These are phyloP conservation scores for Fragaria vesca DNA, from an alignment of 306 rosid species.

Conservation along the genomic window DNA sequence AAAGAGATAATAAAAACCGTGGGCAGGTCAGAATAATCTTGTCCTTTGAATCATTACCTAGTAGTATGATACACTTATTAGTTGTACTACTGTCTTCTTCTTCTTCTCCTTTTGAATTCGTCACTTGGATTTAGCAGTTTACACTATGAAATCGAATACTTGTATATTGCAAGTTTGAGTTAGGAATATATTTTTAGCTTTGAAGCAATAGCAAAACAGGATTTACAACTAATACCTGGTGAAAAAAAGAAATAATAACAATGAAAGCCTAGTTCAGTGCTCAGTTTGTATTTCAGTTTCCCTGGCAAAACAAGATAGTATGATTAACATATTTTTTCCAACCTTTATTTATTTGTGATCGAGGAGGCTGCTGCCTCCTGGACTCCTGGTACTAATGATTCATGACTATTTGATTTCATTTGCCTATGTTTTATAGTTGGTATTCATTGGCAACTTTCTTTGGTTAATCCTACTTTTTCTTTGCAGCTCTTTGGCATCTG, in stretches of 20 bases:
- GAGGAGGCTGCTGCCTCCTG: not conserved
- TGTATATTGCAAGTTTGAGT: too few species aligned
- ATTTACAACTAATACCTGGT: not conserved
- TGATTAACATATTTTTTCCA: not conserved
- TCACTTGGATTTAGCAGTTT: not conserved
- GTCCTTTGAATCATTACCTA: constrained; percentile 19
- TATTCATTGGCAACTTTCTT: not conserved
- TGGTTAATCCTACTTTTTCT: constrained; percentile 24
- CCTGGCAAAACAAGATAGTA: not conserved
- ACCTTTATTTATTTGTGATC: not conserved
- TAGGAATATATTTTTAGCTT: too few species aligned
- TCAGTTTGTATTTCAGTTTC: not conserved
- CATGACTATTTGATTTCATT: not conserved
- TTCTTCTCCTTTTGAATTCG: not conserved
- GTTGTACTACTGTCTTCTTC: not conserved
- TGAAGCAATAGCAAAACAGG: not conserved
- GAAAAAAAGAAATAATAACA: not conserved
- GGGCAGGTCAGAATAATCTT: constrained; percentile 68
- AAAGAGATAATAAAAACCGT: constrained; percentile 81
- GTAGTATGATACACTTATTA: not conserved
- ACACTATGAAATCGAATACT: not conserved
- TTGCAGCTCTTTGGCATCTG: constrained; percentile 50
- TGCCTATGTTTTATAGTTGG: not conserved
- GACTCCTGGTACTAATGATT: not conserved
- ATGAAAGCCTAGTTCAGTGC: not conserved